Evolutionary conservation across 345 rosid species (phyloP).

Genomic region (Turritis glabra): DNA sequence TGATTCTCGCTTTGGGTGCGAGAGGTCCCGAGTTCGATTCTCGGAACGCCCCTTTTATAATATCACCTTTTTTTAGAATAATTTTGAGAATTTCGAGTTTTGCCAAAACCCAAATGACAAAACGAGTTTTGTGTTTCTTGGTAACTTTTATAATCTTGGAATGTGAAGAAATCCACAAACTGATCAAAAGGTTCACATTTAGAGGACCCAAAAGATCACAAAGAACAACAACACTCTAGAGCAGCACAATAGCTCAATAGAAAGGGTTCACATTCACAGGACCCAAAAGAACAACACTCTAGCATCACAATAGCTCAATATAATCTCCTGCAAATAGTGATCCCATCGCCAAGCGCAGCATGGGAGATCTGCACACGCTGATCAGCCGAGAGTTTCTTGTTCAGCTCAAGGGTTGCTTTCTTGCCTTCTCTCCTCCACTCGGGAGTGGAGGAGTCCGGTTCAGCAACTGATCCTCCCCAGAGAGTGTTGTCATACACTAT

Average conservation of each 20-base stretch:
- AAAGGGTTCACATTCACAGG: neutral
- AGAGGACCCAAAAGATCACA: neutral
- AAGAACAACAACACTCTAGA: neutral
- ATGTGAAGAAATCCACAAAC: neutral
- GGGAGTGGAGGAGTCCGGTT: constrained; percentile 35
- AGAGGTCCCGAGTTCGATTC: constrained; percentile 86
- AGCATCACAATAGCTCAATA: constrained; percentile 19
- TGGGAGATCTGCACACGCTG: constrained; percentile 53
- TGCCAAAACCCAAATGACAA: neutral
- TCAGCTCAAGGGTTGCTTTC: constrained; percentile 40
- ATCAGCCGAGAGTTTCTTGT: constrained; percentile 50
- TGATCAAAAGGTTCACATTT: neutral
- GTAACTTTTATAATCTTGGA: neutral
- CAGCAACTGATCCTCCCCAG: constrained; percentile 52
- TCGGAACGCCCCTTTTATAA: constrained; percentile 55
- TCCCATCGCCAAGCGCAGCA: constrained; percentile 55
- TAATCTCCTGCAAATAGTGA: constrained; percentile 52
- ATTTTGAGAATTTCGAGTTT: neutral
- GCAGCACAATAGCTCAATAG: neutral
- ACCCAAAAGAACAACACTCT: neutral
- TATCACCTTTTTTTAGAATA: neutral
- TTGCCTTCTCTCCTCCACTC: constrained; percentile 14
- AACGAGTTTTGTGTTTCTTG: neutral
- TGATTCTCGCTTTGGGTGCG: constrained; percentile 90
- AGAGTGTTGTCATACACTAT: constrained; percentile 60